Base-by-base conservation (phyloP, 2,329 filamentous ascomycete genomes). In the Aureobasidium namibiae region DNA sequence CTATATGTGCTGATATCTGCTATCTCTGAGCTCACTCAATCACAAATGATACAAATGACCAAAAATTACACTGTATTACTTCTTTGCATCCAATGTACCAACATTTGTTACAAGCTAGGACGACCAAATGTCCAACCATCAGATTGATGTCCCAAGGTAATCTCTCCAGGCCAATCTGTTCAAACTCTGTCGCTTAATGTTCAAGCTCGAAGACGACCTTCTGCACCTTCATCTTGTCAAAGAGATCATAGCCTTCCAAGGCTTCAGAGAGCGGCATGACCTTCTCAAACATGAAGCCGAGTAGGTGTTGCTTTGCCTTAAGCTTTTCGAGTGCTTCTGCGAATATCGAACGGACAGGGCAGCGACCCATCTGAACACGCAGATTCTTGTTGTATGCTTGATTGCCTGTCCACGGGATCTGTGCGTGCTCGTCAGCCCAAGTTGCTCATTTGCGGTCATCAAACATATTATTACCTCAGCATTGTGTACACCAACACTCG, bases 221-320 rank as follows among this genome's bases (percentile, higher is more conserved):
- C 64, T 79, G 77, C 44, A 74, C 77, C 71, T 80, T 76, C 73
- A 78, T 76, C 69, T 76, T 75, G 67, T 81, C 77, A 65, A 81
- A 81, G 23, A 79, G 66, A 46, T 77, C 75, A 61, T 81, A 81
- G 5, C 77, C 78, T 68, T 80, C 76, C 50, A 79, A 73, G 8
- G 78, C 78, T 52, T 79, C 69, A 41, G 75, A 74, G 64, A 81
- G 63, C 26, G 73, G 70, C 77, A 80, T 79, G 36, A 80, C 74
- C 69, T 78, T 78, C 50, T 80, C 77, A n/a, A 76, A 75, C 72
- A 81, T 75, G 66, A 81, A 81, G 10, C 74, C 75, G 8, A 80
- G 71, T 67, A 77, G 72, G 65, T 78, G 73, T 67, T 80, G 77
- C 65, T 79, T 76, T 66, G 75, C 68, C 64, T 74, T 73, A 56